Evolutionary conservation across 1,284 basidiomycete species (phyloP), one percentile per base, ranked within the genome.

Genomic region (Mrakiaceae sp.): DNA sequence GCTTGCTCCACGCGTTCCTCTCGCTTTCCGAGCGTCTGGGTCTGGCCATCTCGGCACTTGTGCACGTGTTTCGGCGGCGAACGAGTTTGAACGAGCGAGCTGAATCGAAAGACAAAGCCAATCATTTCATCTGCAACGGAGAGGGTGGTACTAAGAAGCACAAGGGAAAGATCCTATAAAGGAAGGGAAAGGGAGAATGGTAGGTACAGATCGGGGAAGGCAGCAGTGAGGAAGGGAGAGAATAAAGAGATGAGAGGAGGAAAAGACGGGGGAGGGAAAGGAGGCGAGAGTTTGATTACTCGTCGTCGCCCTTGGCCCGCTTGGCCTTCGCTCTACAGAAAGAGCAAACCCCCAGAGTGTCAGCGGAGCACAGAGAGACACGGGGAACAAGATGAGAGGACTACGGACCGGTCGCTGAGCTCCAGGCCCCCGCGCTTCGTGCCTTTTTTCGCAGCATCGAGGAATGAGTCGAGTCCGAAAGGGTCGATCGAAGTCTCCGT

Each of bases 401-500:
- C 9, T 11, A 47, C 56, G 11, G n/a, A 64, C 59, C 60, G 54
- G 10, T 64, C 59, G n/a, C 58, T 67, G 58, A 67, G 16, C 62
- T 74, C 73, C n/a, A 74, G 67, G 9, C 73, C 76, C 9, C 90
- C 87, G 69, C 93, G 81, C 78, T 97, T 97, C 74, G 85, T 87
- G 5, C 93, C 94, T 27, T 87, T 86, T 81, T 94, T 97, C 11
- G 95, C 96, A 73, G 94, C 91, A 73, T 97, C 90, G 79, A 98
- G 82, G 81, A 98, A 98, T 75, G 96, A 87, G 76, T 96, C 90
- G 70, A 98, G 83, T 69, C 95, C 94, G 74, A 99, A 99, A n/a
- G 97, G 93, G 81, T 98, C 96, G 52, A 70, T 64, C 44, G 67
- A 62, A 58, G 75, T 68, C 39, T 76, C 83, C 0, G 87, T 85